A percentile compares a stretch with the other conserved stretches of the same genome.
Conservation (phyloP, 2,329 filamentous ascomycete species). For the Fusarium mundagurra region DNA sequence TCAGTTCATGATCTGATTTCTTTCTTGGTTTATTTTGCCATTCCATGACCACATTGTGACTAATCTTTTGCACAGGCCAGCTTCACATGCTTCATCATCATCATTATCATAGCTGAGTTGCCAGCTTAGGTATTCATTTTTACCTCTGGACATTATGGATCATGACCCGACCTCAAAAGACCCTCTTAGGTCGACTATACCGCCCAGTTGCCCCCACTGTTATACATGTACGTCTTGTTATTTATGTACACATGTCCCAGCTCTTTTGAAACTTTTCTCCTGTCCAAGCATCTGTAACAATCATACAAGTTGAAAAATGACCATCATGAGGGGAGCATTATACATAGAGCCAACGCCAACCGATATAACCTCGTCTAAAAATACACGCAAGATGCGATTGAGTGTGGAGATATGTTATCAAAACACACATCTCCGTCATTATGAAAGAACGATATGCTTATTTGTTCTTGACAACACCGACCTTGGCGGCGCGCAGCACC, state of each 20-base stretch:
- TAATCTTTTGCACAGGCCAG: background rate
- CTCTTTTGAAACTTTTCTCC: slow-evolving; percentile 33
- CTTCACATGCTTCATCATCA: background rate
- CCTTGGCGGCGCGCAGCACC: slow-evolving; percentile 90
- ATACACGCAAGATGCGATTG: slow-evolving; percentile 45
- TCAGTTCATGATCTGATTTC: background rate
- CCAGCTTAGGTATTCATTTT: slow-evolving; percentile 18
- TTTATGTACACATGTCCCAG: slow-evolving; percentile 38
- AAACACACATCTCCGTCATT: slow-evolving; percentile 6
- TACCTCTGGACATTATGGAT: background rate
- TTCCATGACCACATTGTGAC: background rate
- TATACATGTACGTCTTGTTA: slow-evolving; percentile 39
- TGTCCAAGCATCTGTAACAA: slow-evolving; percentile 35
- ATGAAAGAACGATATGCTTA: slow-evolving; percentile 43
- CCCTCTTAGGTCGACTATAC: background rate
- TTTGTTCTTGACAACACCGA: slow-evolving; percentile 91
- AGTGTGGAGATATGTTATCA: slow-evolving; percentile 9
- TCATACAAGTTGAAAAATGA: slow-evolving; percentile 33
- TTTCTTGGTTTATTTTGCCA: background rate
- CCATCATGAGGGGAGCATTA: slow-evolving; percentile 60
- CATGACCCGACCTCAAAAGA: slow-evolving; percentile 11
- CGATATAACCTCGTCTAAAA: slow-evolving; percentile 44
- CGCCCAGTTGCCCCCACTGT: slow-evolving; percentile 21
- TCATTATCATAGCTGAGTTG: slow-evolving; percentile 12
- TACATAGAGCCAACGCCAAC: slow-evolving; percentile 53